A percentile compares a stretch with the other conserved stretches of the same genome.
Conservation (phyloP, 352 stramenopile species). For the Phytophthora ohioensis region DNA sequence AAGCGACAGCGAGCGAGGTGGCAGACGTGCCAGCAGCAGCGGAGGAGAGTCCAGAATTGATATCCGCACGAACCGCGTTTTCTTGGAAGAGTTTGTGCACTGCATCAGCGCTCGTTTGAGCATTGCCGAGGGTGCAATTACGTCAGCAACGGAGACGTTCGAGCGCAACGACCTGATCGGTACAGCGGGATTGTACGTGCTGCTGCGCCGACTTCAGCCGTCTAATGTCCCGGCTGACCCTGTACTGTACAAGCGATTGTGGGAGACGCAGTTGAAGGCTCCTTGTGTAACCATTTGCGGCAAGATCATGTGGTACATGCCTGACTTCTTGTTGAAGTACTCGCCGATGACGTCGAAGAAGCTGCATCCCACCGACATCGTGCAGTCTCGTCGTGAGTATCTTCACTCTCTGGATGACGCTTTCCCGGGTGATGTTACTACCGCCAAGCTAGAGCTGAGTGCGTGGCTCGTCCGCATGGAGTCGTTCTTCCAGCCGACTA, state of each 20-base stretch:
- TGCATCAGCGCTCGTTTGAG: constrained; percentile 79
- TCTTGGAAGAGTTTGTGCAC: constrained; percentile 89
- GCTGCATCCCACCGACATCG: constrained; percentile 75
- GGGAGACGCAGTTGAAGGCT: constrained; percentile 85
- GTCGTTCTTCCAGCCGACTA: constrained; percentile 88
- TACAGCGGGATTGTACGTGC: constrained; percentile 90
- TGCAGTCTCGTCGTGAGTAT: constrained; percentile 84
- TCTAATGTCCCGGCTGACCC: constrained; percentile 87
- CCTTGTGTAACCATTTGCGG: constrained; percentile 87
- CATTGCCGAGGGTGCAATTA: constrained; percentile 75
- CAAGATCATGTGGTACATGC: constrained; percentile 88
- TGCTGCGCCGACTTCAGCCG: constrained; percentile 86
- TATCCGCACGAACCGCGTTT: constrained; percentile 84
- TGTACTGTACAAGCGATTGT: constrained; percentile 92
- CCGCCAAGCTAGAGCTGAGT: constrained; percentile 82
- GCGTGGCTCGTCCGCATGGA: constrained; percentile 90
- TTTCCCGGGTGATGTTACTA: constrained; percentile 81
- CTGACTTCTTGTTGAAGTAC: constrained; percentile 89
- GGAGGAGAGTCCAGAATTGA: constrained; percentile 81
- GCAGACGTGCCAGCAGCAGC: constrained; percentile 60
- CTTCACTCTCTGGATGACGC: constrained; percentile 82
- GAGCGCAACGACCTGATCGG: constrained; percentile 90
- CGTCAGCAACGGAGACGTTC: constrained; percentile 88
- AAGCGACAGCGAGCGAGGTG: constrained; percentile 60
- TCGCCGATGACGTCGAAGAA: constrained; percentile 88